A percentile compares a stretch with the other conserved stretches of the same genome.
These are phyloP conservation scores for Chytriomyces hyalinus DNA, from an alignment of 192 early-diverging fungal species.

Conservation along the genomic window DNA sequence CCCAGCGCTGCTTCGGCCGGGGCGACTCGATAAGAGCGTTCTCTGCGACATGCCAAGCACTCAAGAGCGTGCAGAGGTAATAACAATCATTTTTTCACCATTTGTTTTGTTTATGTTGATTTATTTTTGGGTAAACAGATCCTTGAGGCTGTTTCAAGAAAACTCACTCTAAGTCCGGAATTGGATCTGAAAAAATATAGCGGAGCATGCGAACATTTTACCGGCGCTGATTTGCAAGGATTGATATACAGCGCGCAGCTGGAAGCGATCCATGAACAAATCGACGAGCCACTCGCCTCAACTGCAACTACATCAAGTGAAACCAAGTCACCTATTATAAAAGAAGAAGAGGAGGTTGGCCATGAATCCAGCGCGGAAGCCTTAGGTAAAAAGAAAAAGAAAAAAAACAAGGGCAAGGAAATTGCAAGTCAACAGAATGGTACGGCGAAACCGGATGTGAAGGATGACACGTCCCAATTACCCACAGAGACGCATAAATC, in stretches of 20 bases:
- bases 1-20: slow-evolving; percentile 85
- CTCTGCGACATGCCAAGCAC: slow-evolving; percentile 82
- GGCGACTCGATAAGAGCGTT: slow-evolving; percentile 81
- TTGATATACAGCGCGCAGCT: slow-evolving; percentile 92
- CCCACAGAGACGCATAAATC: background rate
- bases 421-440: background rate
- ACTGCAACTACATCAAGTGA: slow-evolving; percentile 24
- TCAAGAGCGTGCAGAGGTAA: slow-evolving; percentile 74
- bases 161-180: slow-evolving; percentile 65
- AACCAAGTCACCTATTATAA: background rate
- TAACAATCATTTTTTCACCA: slow-evolving; percentile 12
- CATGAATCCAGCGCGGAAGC: background rate
- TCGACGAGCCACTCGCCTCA: slow-evolving; percentile 45
- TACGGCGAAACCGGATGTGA: background rate
- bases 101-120: slow-evolving; percentile 13
- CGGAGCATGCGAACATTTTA: slow-evolving; percentile 70
- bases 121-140: slow-evolving; percentile 57
- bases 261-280: slow-evolving; percentile 80
- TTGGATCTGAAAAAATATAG: slow-evolving; percentile 73
- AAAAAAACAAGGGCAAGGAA: slow-evolving; percentile 16
- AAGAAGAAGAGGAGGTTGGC: slow-evolving; percentile 1
- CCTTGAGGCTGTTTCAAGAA: slow-evolving; percentile 73
- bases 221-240: slow-evolving; percentile 95
- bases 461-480: background rate
- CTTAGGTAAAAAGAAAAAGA: background rate